Evolutionary conservation across 345 rosid genomes (phyloP).

Genomic region (Camelina sativa): DNA sequence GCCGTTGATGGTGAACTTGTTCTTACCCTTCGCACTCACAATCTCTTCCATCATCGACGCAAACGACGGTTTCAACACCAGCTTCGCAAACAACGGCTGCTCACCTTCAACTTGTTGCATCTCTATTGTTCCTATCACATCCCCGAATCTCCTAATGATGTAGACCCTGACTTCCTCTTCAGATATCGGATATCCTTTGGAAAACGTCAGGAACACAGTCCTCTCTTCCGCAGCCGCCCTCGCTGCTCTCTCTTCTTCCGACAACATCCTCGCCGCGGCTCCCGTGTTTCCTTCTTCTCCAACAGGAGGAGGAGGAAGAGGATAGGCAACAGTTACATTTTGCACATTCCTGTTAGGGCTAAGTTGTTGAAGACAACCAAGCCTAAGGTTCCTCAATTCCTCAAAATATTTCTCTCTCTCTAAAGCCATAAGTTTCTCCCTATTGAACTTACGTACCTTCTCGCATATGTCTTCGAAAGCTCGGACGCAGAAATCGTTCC

Average conservation of each 20-base stretch:
- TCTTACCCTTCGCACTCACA: constrained; percentile 46
- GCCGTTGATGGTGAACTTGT: constrained; percentile 67
- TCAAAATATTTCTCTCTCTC: constrained; percentile 3
- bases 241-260: neutral
- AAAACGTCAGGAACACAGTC: constrained; percentile 72
- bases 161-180: constrained; percentile 56
- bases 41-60: constrained; percentile 35
- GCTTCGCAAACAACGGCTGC: constrained; percentile 59
- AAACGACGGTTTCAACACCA: constrained; percentile 42
- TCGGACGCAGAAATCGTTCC: constrained; percentile 48
- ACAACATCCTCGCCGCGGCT: neutral
- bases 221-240: constrained; percentile 48
- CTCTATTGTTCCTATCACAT: constrained; percentile 49
- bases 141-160: constrained; percentile 58
- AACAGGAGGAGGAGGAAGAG: neutral
- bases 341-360: neutral
- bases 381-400: neutral
- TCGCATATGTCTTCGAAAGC: constrained; percentile 53
- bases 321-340: neutral
- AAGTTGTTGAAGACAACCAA: neutral
- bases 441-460: neutral
- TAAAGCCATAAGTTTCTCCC: neutral
- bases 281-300: neutral
- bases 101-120: constrained; percentile 57
- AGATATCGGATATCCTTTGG: constrained; percentile 64